Conservation (phyloP, 2,329 filamentous ascomycete species). For the Botrytis fabae region DNA sequence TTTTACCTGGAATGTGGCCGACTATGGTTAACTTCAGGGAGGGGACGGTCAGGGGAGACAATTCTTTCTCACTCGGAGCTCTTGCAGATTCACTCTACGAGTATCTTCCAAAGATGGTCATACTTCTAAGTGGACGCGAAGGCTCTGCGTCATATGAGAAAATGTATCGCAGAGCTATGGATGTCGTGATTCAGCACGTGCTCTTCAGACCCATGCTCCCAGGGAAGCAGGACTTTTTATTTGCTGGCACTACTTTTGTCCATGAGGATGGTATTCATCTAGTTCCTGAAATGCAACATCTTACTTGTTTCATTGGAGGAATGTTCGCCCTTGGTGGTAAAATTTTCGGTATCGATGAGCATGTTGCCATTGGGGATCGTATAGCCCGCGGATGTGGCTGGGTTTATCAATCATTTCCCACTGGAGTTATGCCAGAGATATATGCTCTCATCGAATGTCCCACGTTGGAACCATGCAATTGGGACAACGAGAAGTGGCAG, state of each 20-base stretch:
- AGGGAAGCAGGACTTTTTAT: slow-evolving; percentile 46
- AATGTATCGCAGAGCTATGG: slow-evolving; percentile 47
- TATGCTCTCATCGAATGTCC: slow-evolving; percentile 43
- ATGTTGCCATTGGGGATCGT: slow-evolving; percentile 55
- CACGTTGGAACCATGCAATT: slow-evolving; percentile 24
- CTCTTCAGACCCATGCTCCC: slow-evolving; percentile 48
- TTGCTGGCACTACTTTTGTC: slow-evolving; percentile 48
- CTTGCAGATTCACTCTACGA: slow-evolving; percentile 59
- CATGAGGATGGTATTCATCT: slow-evolving; percentile 17
- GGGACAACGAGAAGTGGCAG: slow-evolving; percentile 53
- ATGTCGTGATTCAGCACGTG: slow-evolving; percentile 45
- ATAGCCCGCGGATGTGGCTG: slow-evolving; percentile 63
- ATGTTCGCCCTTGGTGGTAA: slow-evolving; percentile 66
- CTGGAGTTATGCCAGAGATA: slow-evolving; percentile 61
- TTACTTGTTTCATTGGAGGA: slow-evolving; percentile 69
- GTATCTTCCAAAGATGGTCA: slow-evolving; percentile 60
- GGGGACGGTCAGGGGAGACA: slow-evolving; percentile 55
- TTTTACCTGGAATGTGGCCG: slow-evolving; percentile 62
- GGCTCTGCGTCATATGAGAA: slow-evolving; percentile 39
- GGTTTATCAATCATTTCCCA: slow-evolving; percentile 56
- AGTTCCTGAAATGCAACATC: slow-evolving; percentile 52
- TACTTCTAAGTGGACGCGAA: slow-evolving; percentile 19
- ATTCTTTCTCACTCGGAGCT: slow-evolving; percentile 55
- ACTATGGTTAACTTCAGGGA: slow-evolving; percentile 51
- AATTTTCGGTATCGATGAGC: slow-evolving; percentile 53